Evolutionary conservation across 495 filamentous ascomycete genomes (phyloP), one percentile per base, ranked within the genome.

Genomic region (Staphylotrichum tortipilum): DNA sequence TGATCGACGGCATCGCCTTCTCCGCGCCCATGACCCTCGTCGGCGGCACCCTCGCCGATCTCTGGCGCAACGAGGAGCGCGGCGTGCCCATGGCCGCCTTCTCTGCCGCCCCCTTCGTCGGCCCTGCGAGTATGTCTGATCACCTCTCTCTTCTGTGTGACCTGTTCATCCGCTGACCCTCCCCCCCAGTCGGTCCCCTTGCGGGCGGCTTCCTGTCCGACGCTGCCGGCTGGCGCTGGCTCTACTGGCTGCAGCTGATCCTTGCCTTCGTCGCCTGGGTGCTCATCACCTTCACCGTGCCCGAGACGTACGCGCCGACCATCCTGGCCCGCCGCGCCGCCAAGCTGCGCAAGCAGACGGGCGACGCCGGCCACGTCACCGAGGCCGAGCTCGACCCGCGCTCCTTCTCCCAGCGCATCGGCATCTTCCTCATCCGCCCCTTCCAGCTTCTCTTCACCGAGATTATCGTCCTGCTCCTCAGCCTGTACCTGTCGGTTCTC

Each of bases 11-110:
- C 35, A 89, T 89, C 44, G 84, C 85, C 7, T 89, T 89, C 62
- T 85, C 81, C 19, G 85, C 86, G 0, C 86, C 86, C 3, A 89
- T 91, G 82, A 89, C 86, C 0, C 71, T 89, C 0, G 85, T 89
- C 15, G 86, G 86, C 43, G 86, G 86, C 21, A 88, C 83, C 14
- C 65, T 91, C 26, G 81, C 86, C n/a, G 86, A 91, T 64, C 57
- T 89, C 9, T 91, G 86, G 85, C 78, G 65, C 42, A 84, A 79
- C n/a, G 86, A 89, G 55, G 86, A 91, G 58, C 75, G 86, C 31
- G 86, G 86, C 58, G 81, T 89, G 23, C 84, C 86, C 3, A 89
- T 91, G 86, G 86, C 86, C n/a, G 84, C 85, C 26, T 91, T 89
- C 66, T 81, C 76, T 23, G 85, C 86, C 23, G 86, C 85, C 24